phyloP scores from a whole-genome alignment of 2,329 filamentous ascomycete genomes.

The Penicillium aurantiogriseum region DNA sequence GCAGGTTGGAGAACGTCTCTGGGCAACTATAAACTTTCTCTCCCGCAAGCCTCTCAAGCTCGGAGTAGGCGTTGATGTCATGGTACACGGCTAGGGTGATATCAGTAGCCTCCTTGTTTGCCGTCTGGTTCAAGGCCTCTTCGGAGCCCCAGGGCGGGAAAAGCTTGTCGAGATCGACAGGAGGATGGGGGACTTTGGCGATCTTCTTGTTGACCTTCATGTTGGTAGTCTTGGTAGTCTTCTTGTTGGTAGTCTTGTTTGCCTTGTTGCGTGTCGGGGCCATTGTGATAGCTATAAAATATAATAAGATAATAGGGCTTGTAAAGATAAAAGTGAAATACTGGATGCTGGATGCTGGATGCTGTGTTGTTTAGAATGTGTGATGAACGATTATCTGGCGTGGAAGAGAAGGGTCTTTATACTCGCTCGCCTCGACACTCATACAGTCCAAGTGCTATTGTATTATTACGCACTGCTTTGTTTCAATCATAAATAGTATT shows the following conservation, averaged over 20 bases:
- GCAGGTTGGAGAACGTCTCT: neutral
- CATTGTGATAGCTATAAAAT: neutral
- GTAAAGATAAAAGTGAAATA: neutral
- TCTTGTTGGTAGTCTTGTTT: neutral
- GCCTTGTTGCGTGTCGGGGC: neutral
- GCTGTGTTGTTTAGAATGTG: neutral
- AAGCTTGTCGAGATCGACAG: neutral
- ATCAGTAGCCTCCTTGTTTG: neutral
- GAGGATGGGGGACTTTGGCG: neutral
- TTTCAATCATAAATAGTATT: neutral
- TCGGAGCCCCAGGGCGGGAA: conserved; percentile 3
- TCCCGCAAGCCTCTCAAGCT: neutral
- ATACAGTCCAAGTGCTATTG: neutral
- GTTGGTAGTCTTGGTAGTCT: neutral
- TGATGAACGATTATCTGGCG: neutral
- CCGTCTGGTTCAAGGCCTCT: neutral
- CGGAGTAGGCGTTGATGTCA: neutral
- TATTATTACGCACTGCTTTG: neutral
- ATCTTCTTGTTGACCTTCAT: neutral
- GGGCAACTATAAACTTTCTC: no score
- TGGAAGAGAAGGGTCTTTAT: neutral
- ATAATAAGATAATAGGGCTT: neutral
- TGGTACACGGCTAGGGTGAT: neutral
- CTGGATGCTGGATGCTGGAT: neutral
- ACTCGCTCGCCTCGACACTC: neutral